Evolutionary conservation across 441 rosid genomes (phyloP).

Genomic region (Kokia cookei): DNA sequence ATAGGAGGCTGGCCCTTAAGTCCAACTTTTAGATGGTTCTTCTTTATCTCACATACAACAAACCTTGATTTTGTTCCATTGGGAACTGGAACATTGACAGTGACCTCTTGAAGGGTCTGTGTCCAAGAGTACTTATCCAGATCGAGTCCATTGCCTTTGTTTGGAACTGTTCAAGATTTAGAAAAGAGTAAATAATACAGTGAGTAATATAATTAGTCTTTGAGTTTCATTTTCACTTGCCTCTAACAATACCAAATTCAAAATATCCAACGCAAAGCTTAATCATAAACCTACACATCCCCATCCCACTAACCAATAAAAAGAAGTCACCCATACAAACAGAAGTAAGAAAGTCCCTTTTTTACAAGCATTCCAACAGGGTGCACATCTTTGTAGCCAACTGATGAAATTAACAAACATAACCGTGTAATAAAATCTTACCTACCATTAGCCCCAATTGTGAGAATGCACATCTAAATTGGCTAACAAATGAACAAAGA

Average conservation of each 20-base stretch:
- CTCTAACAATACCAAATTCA: not conserved
- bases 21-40: constrained; percentile 79
- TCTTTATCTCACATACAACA: constrained; percentile 80
- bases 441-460: not conserved
- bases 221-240: not conserved
- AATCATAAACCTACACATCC: not conserved
- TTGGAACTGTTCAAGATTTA: constrained; percentile 54
- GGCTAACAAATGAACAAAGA: not conserved
- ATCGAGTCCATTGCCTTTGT: constrained; percentile 90
- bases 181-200: not conserved
- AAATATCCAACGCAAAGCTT: not conserved
- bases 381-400: not conserved
- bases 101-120: constrained; percentile 80
- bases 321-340: not conserved
- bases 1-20: constrained; percentile 90
- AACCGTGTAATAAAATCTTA: not conserved
- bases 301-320: not conserved
- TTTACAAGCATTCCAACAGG: not conserved
- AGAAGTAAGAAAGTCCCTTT: not conserved
- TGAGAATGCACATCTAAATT: not conserved
- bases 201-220: not conserved
- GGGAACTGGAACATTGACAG: constrained; percentile 73
- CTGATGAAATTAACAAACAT: not conserved
- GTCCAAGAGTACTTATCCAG: constrained; percentile 90
- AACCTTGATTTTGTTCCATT: constrained; percentile 72